These are phyloP conservation scores for Pythium angustatum DNA, from an alignment of 352 stramenopile genomes.

Conservation along the genomic window DNA sequence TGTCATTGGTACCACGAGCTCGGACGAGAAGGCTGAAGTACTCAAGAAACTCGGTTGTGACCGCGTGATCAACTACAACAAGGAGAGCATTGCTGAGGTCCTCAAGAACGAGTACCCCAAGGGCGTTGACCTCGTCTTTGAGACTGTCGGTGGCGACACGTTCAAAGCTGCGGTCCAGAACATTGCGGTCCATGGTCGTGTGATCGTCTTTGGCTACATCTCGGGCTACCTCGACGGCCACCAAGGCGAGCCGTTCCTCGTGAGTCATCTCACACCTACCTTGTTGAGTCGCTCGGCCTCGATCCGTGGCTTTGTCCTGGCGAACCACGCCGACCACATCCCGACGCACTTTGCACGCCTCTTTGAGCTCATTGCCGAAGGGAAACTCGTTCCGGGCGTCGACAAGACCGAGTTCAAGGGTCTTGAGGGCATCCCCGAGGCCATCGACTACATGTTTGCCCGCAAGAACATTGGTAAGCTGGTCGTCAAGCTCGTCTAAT, in stretches of 20 bases:
- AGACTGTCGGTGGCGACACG: slow-evolving; percentile 46
- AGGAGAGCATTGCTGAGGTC: slow-evolving; percentile 50
- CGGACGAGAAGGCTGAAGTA: slow-evolving; percentile 77
- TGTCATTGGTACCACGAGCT: slow-evolving; percentile 69
- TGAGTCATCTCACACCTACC: slow-evolving; percentile 42
- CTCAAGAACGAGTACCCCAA: slow-evolving; percentile 53
- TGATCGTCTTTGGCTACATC: slow-evolving; percentile 51
- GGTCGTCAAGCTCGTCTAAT: slow-evolving; percentile 52
- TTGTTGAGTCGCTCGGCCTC: slow-evolving; percentile 45
- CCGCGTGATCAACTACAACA: slow-evolving; percentile 76
- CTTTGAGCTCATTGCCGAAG: slow-evolving; percentile 40
- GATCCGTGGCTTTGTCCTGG: slow-evolving; percentile 50
- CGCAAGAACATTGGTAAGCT: slow-evolving; percentile 84
- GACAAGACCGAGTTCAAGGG: slow-evolving; percentile 43
- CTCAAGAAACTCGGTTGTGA: slow-evolving; percentile 53
- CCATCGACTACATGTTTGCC: slow-evolving; percentile 57
- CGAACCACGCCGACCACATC: slow-evolving; percentile 35
- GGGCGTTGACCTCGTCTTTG: slow-evolving; percentile 50
- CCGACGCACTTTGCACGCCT: slow-evolving; percentile 47
- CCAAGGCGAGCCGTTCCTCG: no score
- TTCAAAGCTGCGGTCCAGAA: slow-evolving; percentile 40
- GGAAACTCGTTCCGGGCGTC: slow-evolving; percentile 41
- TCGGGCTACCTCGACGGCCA: slow-evolving; percentile 50
- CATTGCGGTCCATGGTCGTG: slow-evolving; percentile 34
- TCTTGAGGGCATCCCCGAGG: slow-evolving; percentile 52